Conservation (phyloP, 2,329 filamentous ascomycete genomes). For the Byssothecium circinans region DNA sequence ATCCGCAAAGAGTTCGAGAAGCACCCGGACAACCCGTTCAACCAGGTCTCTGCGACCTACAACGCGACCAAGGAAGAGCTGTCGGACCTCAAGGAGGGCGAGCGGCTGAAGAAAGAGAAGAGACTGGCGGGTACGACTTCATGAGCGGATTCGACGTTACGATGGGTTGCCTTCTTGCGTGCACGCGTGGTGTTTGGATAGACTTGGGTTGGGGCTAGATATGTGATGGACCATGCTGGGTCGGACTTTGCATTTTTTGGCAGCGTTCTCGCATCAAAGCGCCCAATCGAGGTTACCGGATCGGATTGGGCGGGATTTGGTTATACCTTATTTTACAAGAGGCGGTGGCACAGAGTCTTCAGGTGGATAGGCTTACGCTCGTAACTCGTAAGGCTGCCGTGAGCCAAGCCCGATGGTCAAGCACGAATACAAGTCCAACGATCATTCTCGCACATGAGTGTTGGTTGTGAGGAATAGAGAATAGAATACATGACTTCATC, state of each 20-base stretch:
- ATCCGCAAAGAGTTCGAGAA: slow-evolving; percentile 93
- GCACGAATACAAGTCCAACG: slow-evolving; percentile 1
- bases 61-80: slow-evolving; percentile 81
- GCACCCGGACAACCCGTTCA: slow-evolving; percentile 92
- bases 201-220: slow-evolving; percentile 7
- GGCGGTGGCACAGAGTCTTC: slow-evolving; percentile 1
- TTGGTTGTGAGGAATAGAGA: too few species aligned
- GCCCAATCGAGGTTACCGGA: neutral
- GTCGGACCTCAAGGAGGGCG: slow-evolving; percentile 62
- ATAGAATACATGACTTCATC: too few species aligned
- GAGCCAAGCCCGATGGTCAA: neutral
- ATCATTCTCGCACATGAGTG: neutral
- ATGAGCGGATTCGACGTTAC: slow-evolving; percentile 6
- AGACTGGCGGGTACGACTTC: slow-evolving; percentile 53
- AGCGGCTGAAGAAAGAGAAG: slow-evolving; percentile 74
- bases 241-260: neutral
- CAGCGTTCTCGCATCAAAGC: neutral
- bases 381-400: slow-evolving; percentile 3
- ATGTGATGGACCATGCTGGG: neutral
- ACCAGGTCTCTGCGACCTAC: slow-evolving; percentile 75
- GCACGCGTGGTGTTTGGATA: slow-evolving; percentile 18
- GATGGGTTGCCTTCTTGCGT: slow-evolving; percentile 6
- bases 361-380: neutral
- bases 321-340: neutral
- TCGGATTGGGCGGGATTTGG: neutral